Conservation (phyloP, 208 protist species). For the Leishmania tarentolae region DNA sequence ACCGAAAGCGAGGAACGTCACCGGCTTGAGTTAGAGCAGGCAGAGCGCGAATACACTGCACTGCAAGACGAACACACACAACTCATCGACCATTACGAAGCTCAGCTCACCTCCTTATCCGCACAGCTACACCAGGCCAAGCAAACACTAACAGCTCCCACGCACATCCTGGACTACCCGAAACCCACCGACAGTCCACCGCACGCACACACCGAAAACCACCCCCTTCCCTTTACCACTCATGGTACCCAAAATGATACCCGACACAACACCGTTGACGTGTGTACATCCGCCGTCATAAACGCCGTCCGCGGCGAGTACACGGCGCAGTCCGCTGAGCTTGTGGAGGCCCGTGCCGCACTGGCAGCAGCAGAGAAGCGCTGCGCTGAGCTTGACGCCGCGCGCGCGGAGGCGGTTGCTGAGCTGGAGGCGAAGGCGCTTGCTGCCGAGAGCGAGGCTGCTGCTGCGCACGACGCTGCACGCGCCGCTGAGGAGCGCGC, state of each 20-base stretch:
- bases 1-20: slow-evolving; percentile 22
- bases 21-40: neutral
- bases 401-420: neutral
- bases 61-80: neutral
- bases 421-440: neutral
- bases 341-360: neutral
- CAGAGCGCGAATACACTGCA: neutral
- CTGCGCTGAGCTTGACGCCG: slow-evolving; percentile 5
- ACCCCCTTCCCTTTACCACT: neutral
- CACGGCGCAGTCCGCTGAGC: neutral
- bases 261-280: no score
- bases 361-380: slow-evolving; percentile 7
- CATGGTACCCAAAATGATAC: neutral
- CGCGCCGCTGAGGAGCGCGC: no score
- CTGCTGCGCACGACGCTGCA: neutral
- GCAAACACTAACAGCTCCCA: fast-evolving
- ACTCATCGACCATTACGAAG: neutral
- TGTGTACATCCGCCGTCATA: neutral
- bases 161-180: neutral
- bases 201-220: neutral
- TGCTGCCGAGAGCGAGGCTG: slow-evolving; percentile 16
- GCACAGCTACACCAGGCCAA: neutral
- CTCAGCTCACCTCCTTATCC: neutral
- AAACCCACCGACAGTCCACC: neutral
- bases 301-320: slow-evolving; percentile 4